Base-by-base conservation (phyloP, 108 stramenopile species). In the Epipyxis sp. region DNA sequence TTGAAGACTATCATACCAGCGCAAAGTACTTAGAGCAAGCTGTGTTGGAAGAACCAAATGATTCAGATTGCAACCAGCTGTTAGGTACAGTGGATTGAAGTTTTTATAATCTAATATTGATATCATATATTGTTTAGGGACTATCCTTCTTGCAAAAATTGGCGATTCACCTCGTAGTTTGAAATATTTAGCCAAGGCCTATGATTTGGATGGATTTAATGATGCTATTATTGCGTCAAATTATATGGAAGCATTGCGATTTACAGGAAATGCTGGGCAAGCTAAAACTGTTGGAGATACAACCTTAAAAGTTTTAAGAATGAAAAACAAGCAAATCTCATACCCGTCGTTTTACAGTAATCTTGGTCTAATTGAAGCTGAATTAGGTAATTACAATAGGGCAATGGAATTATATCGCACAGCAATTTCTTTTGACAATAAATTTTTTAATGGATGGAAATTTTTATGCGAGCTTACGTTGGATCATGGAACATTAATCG, bases 241-340 rank as follows among this genome's bases (percentile, higher is more conserved):
- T 32, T 65, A 65, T 37, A 6, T 65, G 13, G 61, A 65, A 32
- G 61, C 35, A 3, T 25, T 65, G 61, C 61, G 61, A 3, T 65
- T 25, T 10, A 35, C 25, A 25, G 61, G 61, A 10, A 16, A 37
- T 6, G 34, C 34, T 65, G 61, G 34, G 61, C 3, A 35, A 25
- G 61, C 34, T 29, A 16, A 32, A 57, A n/a, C 46, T 50, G 13
- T 20, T 50, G 6, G 46, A 20, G 46, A 50, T 20, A 50, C 13
- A 20, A 50, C 6, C 46, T 50, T 13, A 6, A 50, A 50, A 6
- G 61, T 32, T 10, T 35, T 6, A 6, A 37, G 6, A 3, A 6
- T 32, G 3, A 10, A 3, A 6, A 13, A 6, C 35, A 16, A 32
- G 3, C 61, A 25, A 3, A 6, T 3, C 10, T 32, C 61, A 65